Base-by-base conservation (phyloP, 768 basidiomycete species). In the Paxillus involutus region DNA sequence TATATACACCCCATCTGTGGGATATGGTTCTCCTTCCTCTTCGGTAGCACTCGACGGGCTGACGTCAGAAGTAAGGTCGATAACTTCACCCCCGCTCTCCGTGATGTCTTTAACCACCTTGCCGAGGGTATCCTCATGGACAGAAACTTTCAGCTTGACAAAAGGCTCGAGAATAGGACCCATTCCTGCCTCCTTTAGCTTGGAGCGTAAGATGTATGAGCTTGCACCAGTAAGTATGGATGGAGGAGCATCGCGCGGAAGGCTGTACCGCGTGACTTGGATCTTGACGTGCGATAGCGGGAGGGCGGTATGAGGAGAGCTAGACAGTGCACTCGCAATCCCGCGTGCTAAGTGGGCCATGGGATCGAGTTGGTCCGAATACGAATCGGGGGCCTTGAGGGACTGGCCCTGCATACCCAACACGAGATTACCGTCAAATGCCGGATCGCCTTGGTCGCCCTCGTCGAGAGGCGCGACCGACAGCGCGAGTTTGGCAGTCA, bases 31-130 rank as follows among this genome's bases (percentile, higher is more conserved):
- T 2, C 62, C 57, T 11, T 76, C 75, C 12, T 74, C 76, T 11
- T 72, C 72, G 8, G 65, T 67, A 35, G 71, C 73, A 6, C 75
- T 67, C 6, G 68, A 55, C 26, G 63, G 55, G 29, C 67, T 60
- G 6, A 73, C 62, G n/a, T 77, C 79, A 39, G 77, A 73, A 4
- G 76, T 80, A 19, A 94, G 78, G 59, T 91, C 87, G 21, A 84
- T 69, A 11, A 94, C 74, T 64, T 92, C 89, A n/a, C 89, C 91
- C 2, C 84, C 83, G 55, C 86, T 81, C 65, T 93, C 91, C 10
- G 87, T 88, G n/a, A 94, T 72, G 61, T 94, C 92, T 63, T 86
- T 90, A 44, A 92, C 81, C 19, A 89, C 83, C 61, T 84, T 89
- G 21, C 92, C 91, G 3, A 94, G 73, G 53, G 76, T 77, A 54